Evolutionary conservation across 768 basidiomycete species (phyloP).

Genomic region (Sarcomyxa edulis): DNA sequence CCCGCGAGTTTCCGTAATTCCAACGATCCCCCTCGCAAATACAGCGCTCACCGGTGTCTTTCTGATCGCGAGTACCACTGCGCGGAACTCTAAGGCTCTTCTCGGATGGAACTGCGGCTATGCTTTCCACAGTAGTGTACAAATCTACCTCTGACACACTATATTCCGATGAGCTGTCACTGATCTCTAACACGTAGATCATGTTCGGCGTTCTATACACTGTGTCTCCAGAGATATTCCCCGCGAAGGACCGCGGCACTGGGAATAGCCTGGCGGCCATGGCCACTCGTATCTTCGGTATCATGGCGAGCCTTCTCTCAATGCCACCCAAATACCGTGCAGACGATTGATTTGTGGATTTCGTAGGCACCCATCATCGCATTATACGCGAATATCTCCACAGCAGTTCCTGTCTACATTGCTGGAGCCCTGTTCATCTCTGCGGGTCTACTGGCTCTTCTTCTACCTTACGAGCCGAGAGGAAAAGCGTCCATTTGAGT

Average conservation of each 20-base stretch:
- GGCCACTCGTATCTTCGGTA: constrained; percentile 58
- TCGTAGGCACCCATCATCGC: constrained; percentile 71
- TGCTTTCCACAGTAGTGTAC: constrained; percentile 54
- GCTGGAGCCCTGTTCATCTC: constrained; percentile 58
- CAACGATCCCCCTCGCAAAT: constrained; percentile 40
- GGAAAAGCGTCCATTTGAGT: constrained; percentile 62
- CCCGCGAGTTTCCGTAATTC: constrained; percentile 23
- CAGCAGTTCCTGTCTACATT: constrained; percentile 68
- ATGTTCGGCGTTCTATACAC: constrained; percentile 78
- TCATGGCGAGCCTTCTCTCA: constrained; percentile 42
- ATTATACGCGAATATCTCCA: constrained; percentile 56
- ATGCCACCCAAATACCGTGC: neutral
- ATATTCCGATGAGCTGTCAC: neutral
- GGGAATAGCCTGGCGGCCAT: constrained; percentile 62
- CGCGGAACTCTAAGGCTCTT: constrained; percentile 58
- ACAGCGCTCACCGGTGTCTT: constrained; percentile 69
- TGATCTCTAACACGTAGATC: constrained; percentile 30
- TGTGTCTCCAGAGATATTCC: constrained; percentile 64
- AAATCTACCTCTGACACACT: no score
- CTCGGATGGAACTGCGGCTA: constrained; percentile 81
- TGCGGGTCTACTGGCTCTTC: constrained; percentile 51
- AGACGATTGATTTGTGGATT: neutral
- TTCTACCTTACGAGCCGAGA: constrained; percentile 69
- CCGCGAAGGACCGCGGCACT: constrained; percentile 68
- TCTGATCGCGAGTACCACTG: constrained; percentile 69